Evolutionary conservation across 495 filamentous ascomycete genomes (phyloP), one percentile per base, ranked within the genome.

Genomic region (Xylaria curta): DNA sequence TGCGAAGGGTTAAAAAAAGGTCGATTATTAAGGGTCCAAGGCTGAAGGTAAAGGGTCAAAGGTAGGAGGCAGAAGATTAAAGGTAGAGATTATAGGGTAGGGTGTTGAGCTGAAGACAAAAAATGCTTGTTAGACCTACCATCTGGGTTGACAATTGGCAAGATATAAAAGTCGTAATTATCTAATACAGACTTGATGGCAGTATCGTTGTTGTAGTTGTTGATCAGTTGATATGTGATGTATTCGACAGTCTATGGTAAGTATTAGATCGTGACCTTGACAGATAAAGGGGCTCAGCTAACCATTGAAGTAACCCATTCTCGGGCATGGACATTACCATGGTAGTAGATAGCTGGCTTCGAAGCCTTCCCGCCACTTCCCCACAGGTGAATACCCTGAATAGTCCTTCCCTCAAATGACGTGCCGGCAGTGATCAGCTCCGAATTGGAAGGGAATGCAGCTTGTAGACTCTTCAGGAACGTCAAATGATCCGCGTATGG

Each of bases 101-200:
- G 8, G 33, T 13, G 31, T 40, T 51, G 44, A 63, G 21, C 28
- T 54, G 6, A 15, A 24, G 8, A 12, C 33, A 42, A 24, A 5
- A 24, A 19, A 10, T 46, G 33, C 44, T 3, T 4, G 9, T 13
- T 4, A 2, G 13, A 67, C 76, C 68, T 72, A 85, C 88, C 89
- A 75, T 91, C 89, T 7, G 89, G 88, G 79, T 91, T 91, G 64
- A 90, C 88, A 51, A 91, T 75, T 3, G 89, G 89, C 73, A 91
- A 79, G 75, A 91, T 86, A 79, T 89, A 90, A 74, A 88, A 91
- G 81, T 91, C 89, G 69, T 88, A 90, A 49, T 83, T 88, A 81
- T 90, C 84, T 51, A 89, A 77, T 72, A 84, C 83, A 60, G 76
- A 63, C 76, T 82, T 85, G 49, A 85, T 74, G 0, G 78, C 79